Base-by-base conservation (phyloP, 2,329 filamentous ascomycete species). In the Calonectria montana region DNA sequence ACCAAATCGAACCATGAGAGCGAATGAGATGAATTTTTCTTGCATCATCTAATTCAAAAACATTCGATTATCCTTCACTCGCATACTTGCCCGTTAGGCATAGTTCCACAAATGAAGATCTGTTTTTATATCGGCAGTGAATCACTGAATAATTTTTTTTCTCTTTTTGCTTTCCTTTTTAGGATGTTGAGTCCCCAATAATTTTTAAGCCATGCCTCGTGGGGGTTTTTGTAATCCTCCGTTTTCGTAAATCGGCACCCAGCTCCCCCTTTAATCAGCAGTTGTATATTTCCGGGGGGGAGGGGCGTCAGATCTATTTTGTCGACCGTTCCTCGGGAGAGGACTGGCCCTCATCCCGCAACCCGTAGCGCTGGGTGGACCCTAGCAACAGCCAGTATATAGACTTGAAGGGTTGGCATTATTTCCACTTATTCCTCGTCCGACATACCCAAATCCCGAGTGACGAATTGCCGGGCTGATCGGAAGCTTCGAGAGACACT, bases 361-460 rank as follows among this genome's bases (percentile, higher is more conserved):
- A 66, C 23, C 68, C 68, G 68, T 62, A 29, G 45, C 23, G 31
- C 67, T 65, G 55, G 63, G 68, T 63, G 68, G 68, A 62, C 35
- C 63, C 55, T 31, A n/a, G 23, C 12, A 39, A 45, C 39, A 23
- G 61, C 23, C 18, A 61, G 29, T 70, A 67, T 63, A 66, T 70
- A 63, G 57, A 70, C 47, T 43, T 47, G n/a, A 45, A 16, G 53
- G 37, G 55, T 37, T 47, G 37, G 41, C 39, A 37, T 37, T 29
- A 67, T 67, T 70, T 29, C 55, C 69, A 70, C 63, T 70, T 70
- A 67, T 70, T 39, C 5, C 55, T 48, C 64, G 7, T 35, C 66
- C 55, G 57, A 70, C 47, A 70, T 37, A 59, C 31, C 43, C 31
- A 29, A 55, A 29, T 48, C 21, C 39, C 18, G 47, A 63, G 48